These are phyloP conservation scores for Pelargonium cotyledonis DNA, from an alignment of 441 rosid species.

Conservation along the genomic window DNA sequence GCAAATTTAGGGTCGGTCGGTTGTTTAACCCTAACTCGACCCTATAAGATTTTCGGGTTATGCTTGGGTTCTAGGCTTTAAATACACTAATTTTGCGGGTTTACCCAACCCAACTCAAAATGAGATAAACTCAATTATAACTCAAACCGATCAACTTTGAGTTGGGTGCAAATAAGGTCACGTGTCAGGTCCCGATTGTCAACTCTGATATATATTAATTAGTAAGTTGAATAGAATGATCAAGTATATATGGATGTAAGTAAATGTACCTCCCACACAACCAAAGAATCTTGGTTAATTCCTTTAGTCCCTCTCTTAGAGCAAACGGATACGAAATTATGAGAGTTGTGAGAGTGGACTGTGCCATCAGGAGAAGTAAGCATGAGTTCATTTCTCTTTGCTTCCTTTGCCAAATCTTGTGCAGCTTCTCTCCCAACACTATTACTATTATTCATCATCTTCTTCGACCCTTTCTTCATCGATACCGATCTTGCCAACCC, in stretches of 20 bases:
- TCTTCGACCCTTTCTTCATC: slow-evolving; percentile 40
- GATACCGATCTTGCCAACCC: slow-evolving; percentile 53
- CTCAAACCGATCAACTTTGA: too few species aligned
- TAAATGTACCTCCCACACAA: slow-evolving; percentile 74
- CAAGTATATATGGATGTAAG: not conserved
- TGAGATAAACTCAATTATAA: too few species aligned
- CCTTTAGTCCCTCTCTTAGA: slow-evolving; percentile 80
- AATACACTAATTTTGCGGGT: too few species aligned
- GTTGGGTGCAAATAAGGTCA: too few species aligned
- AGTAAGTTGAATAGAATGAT: not conserved
- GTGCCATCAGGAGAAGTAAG: slow-evolving; percentile 45
- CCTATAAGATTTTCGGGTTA: too few species aligned
- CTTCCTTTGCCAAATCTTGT: slow-evolving; percentile 50
- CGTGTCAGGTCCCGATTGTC: too few species aligned
- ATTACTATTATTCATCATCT: slow-evolving; percentile 15
- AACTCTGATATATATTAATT: too few species aligned
- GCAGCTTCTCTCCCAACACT: slow-evolving; percentile 60
- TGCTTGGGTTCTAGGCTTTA: too few species aligned
- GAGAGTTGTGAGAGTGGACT: slow-evolving; percentile 40
- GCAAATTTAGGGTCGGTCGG: too few species aligned
- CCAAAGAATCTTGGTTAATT: slow-evolving; percentile 64
- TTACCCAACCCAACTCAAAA: too few species aligned
- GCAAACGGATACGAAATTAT: slow-evolving; percentile 52
- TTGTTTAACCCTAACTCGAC: too few species aligned
- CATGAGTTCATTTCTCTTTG: slow-evolving; percentile 57